Evolutionary conservation across 176 grass and related monocot genomes (phyloP).

Genomic region (Secale cereale): DNA sequence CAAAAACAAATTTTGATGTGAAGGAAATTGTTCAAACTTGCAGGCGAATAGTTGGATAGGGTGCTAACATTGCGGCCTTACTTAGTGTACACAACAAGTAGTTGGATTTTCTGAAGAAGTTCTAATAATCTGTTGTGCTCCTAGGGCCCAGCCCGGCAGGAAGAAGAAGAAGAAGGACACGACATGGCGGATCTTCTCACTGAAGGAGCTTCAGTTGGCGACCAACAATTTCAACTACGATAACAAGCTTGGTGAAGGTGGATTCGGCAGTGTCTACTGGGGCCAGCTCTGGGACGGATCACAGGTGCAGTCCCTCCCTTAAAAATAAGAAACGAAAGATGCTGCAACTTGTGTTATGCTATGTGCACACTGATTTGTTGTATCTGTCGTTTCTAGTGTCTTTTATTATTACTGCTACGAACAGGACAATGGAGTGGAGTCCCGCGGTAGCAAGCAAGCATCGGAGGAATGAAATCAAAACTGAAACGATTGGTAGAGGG

Average conservation of each 20-base stretch:
- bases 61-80: not conserved
- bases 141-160: conserved; percentile 52
- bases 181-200: conserved; percentile 68
- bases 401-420: not conserved
- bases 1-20: not conserved
- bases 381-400: not conserved
- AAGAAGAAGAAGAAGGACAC: conserved; percentile 68
- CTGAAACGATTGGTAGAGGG: too few species aligned
- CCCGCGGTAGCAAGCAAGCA: too few species aligned
- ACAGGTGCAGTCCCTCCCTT: conserved; percentile 55
- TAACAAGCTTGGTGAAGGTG: conserved; percentile 91
- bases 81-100: not conserved
- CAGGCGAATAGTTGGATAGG: not conserved
- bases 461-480: too few species aligned
- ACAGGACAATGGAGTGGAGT: not conserved
- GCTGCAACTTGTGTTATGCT: not conserved
- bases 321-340: not conserved
- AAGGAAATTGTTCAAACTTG: not conserved
- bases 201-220: conserved; percentile 79
- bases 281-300: conserved; percentile 94
- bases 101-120: not conserved
- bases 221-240: conserved; percentile 98
- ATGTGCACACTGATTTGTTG: not conserved
- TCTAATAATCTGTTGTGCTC: not conserved
- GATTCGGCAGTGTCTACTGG: conserved; percentile 95